A percentile compares a stretch with the other conserved stretches of the same genome.
These are phyloP conservation scores for Talaromyces sp. DNA, from an alignment of 2,329 filamentous ascomycete species.

Conservation along the genomic window DNA sequence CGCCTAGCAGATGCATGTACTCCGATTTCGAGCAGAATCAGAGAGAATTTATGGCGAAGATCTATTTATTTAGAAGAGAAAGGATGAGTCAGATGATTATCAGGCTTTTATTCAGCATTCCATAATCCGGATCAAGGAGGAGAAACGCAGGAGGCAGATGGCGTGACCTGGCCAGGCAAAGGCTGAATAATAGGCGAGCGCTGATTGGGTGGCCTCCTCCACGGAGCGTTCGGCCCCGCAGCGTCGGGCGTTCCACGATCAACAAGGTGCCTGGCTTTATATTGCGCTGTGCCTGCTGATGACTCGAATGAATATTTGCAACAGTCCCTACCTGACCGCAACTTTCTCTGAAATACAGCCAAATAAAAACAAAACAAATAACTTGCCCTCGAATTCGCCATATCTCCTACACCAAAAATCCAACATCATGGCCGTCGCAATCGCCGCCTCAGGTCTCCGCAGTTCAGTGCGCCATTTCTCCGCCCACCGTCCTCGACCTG, in stretches of 20 bases:
- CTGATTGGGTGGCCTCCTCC: not conserved
- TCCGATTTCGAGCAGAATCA: not conserved
- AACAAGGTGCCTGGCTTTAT: constrained; percentile 5
- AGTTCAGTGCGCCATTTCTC: constrained; percentile 45
- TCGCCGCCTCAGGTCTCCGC: constrained; percentile 14
- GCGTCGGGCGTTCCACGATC: not conserved
- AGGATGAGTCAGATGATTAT: not conserved
- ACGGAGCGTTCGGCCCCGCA: constrained; percentile 4
- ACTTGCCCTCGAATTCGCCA: not conserved
- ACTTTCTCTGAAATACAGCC: not conserved
- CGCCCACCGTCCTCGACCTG: constrained; percentile 41
- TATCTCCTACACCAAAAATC: not conserved
- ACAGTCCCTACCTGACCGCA: too few relatives aligned
- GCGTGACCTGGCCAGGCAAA: not conserved
- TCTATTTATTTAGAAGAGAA: not conserved
- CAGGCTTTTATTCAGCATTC: not conserved
- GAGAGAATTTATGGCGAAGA: not conserved
- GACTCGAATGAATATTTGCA: not conserved
- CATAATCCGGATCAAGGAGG: not conserved
- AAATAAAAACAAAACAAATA: not conserved
- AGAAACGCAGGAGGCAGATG: not conserved
- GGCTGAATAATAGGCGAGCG: not conserved
- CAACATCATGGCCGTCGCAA: constrained; percentile 16
- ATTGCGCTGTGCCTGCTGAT: not conserved
- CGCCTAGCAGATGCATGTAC: not conserved